Percentiles rank a stretch among this genome's conserved stretches.
Evolutionary conservation across 345 rosid genomes (phyloP).

Genomic region (Arabidopsis thaliana): DNA sequence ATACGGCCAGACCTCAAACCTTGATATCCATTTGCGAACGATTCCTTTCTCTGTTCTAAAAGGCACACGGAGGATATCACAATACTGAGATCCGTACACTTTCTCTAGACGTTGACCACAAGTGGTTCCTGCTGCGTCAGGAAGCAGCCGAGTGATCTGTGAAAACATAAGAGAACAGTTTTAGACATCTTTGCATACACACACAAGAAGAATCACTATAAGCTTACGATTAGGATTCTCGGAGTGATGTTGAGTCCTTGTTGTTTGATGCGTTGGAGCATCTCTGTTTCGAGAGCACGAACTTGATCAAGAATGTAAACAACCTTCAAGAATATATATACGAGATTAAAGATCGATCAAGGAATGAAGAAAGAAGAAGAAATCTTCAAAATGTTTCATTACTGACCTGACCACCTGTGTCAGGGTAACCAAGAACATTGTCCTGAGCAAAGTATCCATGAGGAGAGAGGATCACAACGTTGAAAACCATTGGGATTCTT

Average conservation of each 20-base stretch:
- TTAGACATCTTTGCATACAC: not conserved
- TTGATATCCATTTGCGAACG: constrained; percentile 83
- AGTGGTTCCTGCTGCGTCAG: constrained; percentile 87
- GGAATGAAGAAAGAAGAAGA: not conserved
- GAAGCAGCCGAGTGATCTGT: constrained; percentile 82
- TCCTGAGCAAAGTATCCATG: constrained; percentile 97
- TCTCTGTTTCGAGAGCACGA: constrained; percentile 84
- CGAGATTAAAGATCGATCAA: not conserved
- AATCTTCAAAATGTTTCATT: not conserved
- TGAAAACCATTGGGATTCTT: constrained; percentile 84
- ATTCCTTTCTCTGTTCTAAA: constrained; percentile 74
- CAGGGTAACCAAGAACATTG: constrained; percentile 92
- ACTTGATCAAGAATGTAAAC: constrained; percentile 96
- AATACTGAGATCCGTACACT: constrained; percentile 73
- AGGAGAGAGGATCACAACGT: constrained; percentile 84
- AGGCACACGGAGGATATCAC: constrained; percentile 84
- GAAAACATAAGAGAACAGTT: constrained; percentile 2
- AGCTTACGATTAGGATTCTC: constrained; percentile 79
- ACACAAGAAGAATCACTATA: not conserved
- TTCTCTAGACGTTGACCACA: constrained; percentile 91
- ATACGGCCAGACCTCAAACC: constrained; percentile 96
- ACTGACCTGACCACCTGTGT: constrained; percentile 89
- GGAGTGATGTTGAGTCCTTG: constrained; percentile 89
- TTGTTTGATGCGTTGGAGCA: constrained; percentile 78
- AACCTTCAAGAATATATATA: constrained; percentile 52